phyloP scores from a whole-genome alignment of 1,139 yeast genomes.

The Scheffersomyces segobiensis region DNA sequence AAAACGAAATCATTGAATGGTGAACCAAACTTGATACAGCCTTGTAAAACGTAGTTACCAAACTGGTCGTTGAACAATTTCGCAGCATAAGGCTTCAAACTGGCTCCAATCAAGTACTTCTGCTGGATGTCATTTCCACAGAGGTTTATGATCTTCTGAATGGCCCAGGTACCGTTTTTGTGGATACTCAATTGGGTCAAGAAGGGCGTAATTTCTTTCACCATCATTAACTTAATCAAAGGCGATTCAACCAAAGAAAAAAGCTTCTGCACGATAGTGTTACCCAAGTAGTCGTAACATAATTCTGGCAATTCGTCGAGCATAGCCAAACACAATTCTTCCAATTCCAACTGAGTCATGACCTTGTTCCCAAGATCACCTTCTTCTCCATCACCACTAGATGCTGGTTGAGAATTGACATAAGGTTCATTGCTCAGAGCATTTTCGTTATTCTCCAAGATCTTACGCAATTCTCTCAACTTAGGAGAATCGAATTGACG shows the following conservation, averaged over 20 bases:
- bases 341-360: slow-evolving; percentile 58
- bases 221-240: slow-evolving; percentile 76
- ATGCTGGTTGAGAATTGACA: not conserved
- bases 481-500: slow-evolving; percentile 88
- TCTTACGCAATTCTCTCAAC: slow-evolving; percentile 58
- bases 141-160: slow-evolving; percentile 88
- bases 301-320: slow-evolving; percentile 87
- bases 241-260: slow-evolving; percentile 70
- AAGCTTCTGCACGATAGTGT: slow-evolving; percentile 90
- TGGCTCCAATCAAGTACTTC: slow-evolving; percentile 63
- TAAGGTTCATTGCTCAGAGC: slow-evolving; percentile 10
- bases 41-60: slow-evolving; percentile 95
- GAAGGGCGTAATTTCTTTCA: slow-evolving; percentile 74
- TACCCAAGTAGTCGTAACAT: slow-evolving; percentile 91
- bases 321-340: slow-evolving; percentile 83
- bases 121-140: slow-evolving; percentile 61
- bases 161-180: slow-evolving; percentile 99
- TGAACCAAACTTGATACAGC: slow-evolving; percentile 84
- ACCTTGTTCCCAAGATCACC: slow-evolving; percentile 6
- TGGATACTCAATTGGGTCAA: slow-evolving; percentile 92
- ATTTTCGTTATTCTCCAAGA: slow-evolving; percentile 47
- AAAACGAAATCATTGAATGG: slow-evolving; percentile 90
- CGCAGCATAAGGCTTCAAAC: slow-evolving; percentile 79
- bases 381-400: slow-evolving; percentile 3
- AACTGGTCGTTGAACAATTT: slow-evolving; percentile 91